A percentile compares a stretch with the other conserved stretches of the same genome.
phyloP scores from a whole-genome alignment of 2,329 filamentous ascomycete genomes.

The Monilinia fructicola region DNA sequence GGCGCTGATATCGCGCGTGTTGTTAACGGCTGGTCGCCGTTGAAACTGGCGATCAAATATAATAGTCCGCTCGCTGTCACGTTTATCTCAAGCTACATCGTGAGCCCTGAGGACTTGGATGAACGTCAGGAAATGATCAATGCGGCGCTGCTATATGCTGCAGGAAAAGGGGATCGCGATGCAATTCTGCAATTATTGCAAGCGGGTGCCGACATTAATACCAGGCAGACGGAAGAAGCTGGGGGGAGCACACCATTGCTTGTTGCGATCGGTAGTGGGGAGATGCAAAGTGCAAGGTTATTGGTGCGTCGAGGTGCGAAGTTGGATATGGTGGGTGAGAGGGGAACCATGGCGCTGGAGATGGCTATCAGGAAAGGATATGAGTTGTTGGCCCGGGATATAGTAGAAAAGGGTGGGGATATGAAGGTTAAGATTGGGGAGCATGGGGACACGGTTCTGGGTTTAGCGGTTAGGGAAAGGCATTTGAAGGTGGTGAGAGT shows the following conservation, averaged over 20 bases:
- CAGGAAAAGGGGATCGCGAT: slow-evolving; percentile 12
- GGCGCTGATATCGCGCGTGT: slow-evolving; percentile 26
- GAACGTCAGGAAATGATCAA: slow-evolving; percentile 19
- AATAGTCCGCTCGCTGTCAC: slow-evolving; percentile 17
- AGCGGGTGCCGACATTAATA: slow-evolving; percentile 25
- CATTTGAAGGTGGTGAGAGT: slow-evolving; percentile 26
- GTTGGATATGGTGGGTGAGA: slow-evolving; percentile 23
- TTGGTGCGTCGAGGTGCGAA: slow-evolving; percentile 25
- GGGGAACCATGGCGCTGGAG: slow-evolving; percentile 24
- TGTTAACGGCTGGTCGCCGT: slow-evolving; percentile 13
- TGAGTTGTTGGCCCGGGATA: slow-evolving; percentile 26
- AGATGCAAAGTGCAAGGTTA: slow-evolving; percentile 24
- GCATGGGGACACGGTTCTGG: slow-evolving; percentile 28
- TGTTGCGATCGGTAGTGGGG: slow-evolving; percentile 21
- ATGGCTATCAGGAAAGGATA: slow-evolving; percentile 23
- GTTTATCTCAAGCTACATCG: slow-evolving; percentile 15
- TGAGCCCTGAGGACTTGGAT: slow-evolving; percentile 7
- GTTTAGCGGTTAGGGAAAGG: slow-evolving; percentile 21
- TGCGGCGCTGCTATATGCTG: slow-evolving; percentile 15
- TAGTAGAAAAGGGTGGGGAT: slow-evolving; percentile 26
- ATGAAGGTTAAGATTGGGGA: slow-evolving; percentile 25
- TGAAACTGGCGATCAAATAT: slow-evolving; percentile 25
- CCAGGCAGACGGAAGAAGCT: background rate
- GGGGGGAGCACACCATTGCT: slow-evolving; percentile 23
- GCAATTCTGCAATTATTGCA: slow-evolving; percentile 21